phyloP scores from a whole-genome alignment of 2,329 filamentous ascomycete species.

The Claviceps cyperi region DNA sequence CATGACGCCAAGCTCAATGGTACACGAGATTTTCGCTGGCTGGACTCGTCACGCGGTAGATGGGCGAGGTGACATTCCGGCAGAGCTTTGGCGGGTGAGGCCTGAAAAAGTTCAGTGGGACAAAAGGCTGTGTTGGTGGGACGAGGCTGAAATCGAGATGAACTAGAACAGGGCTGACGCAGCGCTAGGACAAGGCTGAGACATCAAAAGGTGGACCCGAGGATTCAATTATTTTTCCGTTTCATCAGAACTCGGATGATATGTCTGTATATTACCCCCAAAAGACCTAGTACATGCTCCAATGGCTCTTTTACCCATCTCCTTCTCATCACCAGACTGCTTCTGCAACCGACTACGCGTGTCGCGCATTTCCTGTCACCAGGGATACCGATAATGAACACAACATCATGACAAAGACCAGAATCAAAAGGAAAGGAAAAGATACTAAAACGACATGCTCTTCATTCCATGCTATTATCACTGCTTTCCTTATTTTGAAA shows the following conservation, averaged over 20 bases:
- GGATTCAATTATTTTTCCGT: no score
- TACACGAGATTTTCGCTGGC: not conserved
- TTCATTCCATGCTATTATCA: not conserved
- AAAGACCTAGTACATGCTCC: no score
- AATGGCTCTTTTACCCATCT: not conserved
- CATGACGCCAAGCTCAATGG: not conserved
- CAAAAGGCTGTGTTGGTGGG: no score
- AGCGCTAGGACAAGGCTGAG: no score
- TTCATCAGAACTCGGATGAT: no score
- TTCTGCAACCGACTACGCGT: not conserved
- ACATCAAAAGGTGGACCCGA: no score
- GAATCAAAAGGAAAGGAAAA: not conserved
- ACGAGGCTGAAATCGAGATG: no score
- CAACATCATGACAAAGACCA: not conserved
- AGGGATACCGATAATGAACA: not conserved
- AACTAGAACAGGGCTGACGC: no score
- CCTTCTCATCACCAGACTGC: not conserved
- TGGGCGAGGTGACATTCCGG: not conserved
- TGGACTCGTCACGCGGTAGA: not conserved
- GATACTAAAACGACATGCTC: not conserved
- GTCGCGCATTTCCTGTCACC: not conserved
- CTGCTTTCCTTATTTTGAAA: not conserved
- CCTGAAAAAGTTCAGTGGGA: no score
- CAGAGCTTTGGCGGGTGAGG: no score
- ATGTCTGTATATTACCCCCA: no score